A percentile compares a stretch with the other conserved stretches of the same genome.
phyloP scores from a whole-genome alignment of 345 rosid genomes.

The Sisymbrium irio region DNA sequence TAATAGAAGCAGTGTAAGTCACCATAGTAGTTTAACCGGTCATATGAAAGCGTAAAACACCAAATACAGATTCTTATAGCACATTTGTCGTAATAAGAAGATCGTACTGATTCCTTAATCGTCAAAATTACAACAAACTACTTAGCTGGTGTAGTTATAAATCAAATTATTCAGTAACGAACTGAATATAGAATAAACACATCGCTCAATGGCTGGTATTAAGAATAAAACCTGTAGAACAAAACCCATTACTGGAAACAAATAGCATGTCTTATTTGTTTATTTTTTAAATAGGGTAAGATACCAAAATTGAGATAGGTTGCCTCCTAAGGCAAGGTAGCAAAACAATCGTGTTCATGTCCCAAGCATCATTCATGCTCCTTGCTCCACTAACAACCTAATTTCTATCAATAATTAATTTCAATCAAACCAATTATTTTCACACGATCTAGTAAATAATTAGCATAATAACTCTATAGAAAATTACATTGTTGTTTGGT shows the following conservation, averaged over 20 bases:
- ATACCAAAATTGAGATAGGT: constrained; percentile 41
- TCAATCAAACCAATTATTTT: constrained; percentile 4
- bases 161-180: too few species aligned
- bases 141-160: too few species aligned
- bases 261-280: not conserved
- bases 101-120: too few species aligned
- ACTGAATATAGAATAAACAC: too few species aligned
- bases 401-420: constrained; percentile 14
- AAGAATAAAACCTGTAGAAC: too few species aligned
- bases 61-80: not conserved
- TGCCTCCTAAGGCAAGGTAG: constrained; percentile 79
- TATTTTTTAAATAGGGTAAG: not conserved
- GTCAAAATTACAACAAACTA: too few species aligned
- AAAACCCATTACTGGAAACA: not conserved
- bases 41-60: not conserved
- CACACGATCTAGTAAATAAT: not conserved
- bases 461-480: not conserved
- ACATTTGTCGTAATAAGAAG: not conserved
- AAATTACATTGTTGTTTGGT: constrained; percentile 22
- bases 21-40: not conserved
- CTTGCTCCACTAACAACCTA: constrained; percentile 42
- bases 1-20: not conserved
- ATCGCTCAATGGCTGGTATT: too few species aligned
- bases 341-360: constrained; percentile 60
- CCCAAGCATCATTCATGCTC: constrained; percentile 60